Conservation (phyloP, 257 asterid genomes). For the Nicotiana knightiana region DNA sequence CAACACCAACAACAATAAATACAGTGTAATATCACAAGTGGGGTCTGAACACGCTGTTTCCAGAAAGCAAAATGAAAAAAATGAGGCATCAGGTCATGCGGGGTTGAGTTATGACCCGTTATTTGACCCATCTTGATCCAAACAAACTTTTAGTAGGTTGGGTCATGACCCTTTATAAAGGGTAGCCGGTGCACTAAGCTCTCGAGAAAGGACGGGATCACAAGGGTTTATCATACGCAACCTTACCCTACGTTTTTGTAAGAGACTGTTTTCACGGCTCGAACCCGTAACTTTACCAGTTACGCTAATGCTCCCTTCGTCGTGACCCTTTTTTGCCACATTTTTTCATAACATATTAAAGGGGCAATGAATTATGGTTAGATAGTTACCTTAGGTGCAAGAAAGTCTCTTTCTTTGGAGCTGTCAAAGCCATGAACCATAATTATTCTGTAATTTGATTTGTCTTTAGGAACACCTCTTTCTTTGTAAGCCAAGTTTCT, state of each 20-base stretch:
- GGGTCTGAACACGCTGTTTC: rapidly evolving
- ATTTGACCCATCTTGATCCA: neutral
- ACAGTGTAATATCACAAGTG: too few species aligned
- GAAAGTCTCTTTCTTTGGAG: conserved; percentile 76
- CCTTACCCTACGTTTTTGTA: too few species aligned
- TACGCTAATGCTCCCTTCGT: too few species aligned
- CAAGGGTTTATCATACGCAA: too few species aligned
- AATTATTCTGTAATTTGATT: conserved; percentile 55
- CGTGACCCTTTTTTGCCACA: neutral
- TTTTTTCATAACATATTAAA: neutral
- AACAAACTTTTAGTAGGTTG: neutral
- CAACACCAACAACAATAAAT: too few species aligned
- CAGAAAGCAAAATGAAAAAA: neutral
- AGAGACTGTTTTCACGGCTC: too few species aligned
- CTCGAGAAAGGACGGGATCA: too few species aligned
- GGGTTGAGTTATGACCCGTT: neutral
- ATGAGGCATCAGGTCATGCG: neutral
- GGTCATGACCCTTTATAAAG: neutral
- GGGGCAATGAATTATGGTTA: neutral
- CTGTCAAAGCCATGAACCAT: conserved; percentile 89
- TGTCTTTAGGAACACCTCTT: conserved; percentile 65
- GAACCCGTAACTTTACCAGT: too few species aligned
- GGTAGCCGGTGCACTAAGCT: neutral
- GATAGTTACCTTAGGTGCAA: conserved; percentile 62
- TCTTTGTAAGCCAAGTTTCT: conserved; percentile 75